Percentiles rank a stretch among this genome's conserved stretches.
Conservation (phyloP, 371 early-diverging fungal species). For the Cokeromyces recurvatus region DNA sequence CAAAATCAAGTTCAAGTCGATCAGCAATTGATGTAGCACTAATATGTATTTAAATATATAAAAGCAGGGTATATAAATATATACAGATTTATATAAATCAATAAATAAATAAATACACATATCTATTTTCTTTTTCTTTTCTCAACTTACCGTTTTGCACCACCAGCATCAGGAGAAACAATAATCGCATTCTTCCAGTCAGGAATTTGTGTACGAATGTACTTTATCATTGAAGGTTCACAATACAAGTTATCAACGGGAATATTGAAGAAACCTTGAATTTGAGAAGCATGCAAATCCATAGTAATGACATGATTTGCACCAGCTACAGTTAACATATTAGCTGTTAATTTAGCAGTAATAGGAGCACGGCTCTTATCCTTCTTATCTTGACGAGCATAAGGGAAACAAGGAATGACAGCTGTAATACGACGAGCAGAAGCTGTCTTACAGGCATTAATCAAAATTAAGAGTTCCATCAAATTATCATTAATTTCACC, state of each 20-base stretch:
- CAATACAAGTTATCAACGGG: conserved; percentile 97
- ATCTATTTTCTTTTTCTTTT: conserved; percentile 19
- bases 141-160: conserved; percentile 85
- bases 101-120: no score
- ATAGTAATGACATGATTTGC: conserved; percentile 98
- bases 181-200: conserved; percentile 85
- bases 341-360: conserved; percentile 90
- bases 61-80: neutral
- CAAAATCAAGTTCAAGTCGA: conserved; percentile 92
- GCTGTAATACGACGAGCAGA: conserved; percentile 93
- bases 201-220: conserved; percentile 81
- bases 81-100: neutral
- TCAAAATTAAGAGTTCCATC: conserved; percentile 96
- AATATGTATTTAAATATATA: conserved; percentile 1
- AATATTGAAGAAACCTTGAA: conserved; percentile 98
- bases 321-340: conserved; percentile 93
- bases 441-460: conserved; percentile 95
- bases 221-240: conserved; percentile 89
- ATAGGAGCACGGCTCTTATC: conserved; percentile 93
- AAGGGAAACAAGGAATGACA: conserved; percentile 97
- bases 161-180: conserved; percentile 97
- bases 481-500: conserved; percentile 93
- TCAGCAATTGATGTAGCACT: conserved; percentile 96
- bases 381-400: conserved; percentile 96
- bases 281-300: conserved; percentile 95